Percentiles rank a stretch among this genome's conserved stretches.
These are phyloP conservation scores for Colletotrichum sp. DNA, from an alignment of 2,329 filamentous ascomycete species.

Conservation along the genomic window DNA sequence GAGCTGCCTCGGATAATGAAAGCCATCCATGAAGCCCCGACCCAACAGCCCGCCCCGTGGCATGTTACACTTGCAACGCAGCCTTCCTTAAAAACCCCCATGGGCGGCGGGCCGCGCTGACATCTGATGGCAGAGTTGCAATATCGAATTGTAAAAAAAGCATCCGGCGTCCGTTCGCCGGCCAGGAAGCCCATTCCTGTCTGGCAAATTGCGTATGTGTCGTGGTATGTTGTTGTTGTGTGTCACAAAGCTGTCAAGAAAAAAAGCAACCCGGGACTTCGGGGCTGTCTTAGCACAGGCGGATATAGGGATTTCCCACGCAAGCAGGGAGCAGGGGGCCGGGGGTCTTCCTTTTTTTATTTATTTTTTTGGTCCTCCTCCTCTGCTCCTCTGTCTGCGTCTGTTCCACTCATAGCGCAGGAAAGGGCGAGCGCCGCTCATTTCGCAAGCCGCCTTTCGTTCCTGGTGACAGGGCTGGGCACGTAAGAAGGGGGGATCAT, in stretches of 20 bases:
- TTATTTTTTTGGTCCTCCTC: not conserved
- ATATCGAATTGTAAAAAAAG: not conserved
- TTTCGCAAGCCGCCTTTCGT: constrained; percentile 1
- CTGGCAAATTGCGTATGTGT: not conserved
- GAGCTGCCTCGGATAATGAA: not conserved
- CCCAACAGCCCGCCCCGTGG: not conserved
- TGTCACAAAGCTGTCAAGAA: constrained; percentile 1
- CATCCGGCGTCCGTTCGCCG: not conserved
- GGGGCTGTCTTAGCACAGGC: not conserved
- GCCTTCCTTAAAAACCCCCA: not conserved
- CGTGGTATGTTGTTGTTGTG: not conserved
- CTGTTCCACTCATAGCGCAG: not conserved
- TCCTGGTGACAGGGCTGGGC: constrained; percentile 9
- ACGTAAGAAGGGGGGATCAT: not conserved
- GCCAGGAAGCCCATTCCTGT: not conserved
- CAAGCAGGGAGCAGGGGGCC: not conserved
- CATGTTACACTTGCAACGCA: not conserved
- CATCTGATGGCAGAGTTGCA: not conserved
- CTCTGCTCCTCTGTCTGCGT: not conserved
- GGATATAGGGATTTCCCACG: not conserved
- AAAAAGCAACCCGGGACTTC: constrained; percentile 5
- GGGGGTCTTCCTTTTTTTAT: not conserved
- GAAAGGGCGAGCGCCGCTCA: not conserved
- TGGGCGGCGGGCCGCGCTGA: not conserved
- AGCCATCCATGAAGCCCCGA: not conserved